Evolutionary conservation across 2,329 filamentous ascomycete species (phyloP).

Genomic region (Ceratocystis smalleyi): DNA sequence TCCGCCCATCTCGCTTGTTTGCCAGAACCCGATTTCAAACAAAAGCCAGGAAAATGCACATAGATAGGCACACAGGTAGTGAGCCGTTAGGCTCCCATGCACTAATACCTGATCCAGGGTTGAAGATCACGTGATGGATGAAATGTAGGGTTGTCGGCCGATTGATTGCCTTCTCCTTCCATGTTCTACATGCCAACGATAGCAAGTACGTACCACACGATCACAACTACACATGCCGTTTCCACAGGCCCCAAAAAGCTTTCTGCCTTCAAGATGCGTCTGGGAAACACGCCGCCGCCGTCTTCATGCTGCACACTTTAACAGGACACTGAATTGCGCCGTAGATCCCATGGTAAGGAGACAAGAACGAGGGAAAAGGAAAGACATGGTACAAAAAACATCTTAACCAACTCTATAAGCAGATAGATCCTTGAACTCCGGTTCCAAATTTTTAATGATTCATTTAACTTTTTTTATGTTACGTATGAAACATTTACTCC

Average conservation of each 20-base stretch:
- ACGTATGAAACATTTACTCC: slow-evolving; percentile 35
- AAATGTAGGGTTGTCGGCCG: too few species aligned
- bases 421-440: slow-evolving; percentile 11
- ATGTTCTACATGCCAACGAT: too few species aligned
- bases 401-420: slow-evolving; percentile 5
- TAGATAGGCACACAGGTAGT: neutral
- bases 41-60: neutral
- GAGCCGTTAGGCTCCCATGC: too few species aligned
- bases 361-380: neutral
- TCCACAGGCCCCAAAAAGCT: neutral
- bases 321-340: slow-evolving; percentile 1
- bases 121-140: too few species aligned
- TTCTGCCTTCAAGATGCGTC: neutral
- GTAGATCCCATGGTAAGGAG: neutral
- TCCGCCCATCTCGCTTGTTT: neutral
- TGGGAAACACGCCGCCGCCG: neutral
- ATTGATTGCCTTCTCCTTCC: too few species aligned
- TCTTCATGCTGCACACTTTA: neutral
- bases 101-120: too few species aligned
- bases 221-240: neutral
- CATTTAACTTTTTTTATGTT: slow-evolving; percentile 15
- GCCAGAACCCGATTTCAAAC: neutral
- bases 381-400: slow-evolving; percentile 7
- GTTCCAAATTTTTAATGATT: slow-evolving; percentile 11
- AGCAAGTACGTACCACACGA: neutral